Evolutionary conservation across 2,329 filamentous ascomycete genomes (phyloP), one percentile per base, ranked within the genome.

Genomic region (Davidsoniella virescens): DNA sequence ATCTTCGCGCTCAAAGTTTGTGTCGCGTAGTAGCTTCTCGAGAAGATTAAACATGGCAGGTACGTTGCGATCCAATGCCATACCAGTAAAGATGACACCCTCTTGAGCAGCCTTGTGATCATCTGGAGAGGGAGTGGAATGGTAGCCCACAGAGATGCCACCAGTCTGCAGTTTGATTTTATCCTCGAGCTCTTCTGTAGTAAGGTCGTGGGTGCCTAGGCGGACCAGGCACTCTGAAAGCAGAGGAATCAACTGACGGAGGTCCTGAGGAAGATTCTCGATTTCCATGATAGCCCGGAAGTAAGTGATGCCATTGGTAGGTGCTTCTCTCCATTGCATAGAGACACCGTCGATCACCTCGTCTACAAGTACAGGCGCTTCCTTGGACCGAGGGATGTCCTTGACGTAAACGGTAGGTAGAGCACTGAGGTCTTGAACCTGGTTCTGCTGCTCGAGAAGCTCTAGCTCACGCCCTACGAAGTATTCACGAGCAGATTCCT

Each of bases 121-220:
- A 1, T 73, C 73, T 0, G 90, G 86, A 2, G 80, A 87, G 0
- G 88, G 77, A 0, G 82, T 80, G n/a, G 82, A 77, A 65, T 93
- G 84, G 57, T 94, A 88, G 1, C 83, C 80, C 14, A 93, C 80
- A 2, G 81, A 84, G 37, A 98, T 76, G 8, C 92, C 92, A 17
- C 92, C 92, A 1, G 92, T 96, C 68, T 93, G 94, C 26, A 96
- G 73, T 64, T 96, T 96, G 63, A 98, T 95, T 50, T 88, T 67
- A 60, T 96, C 92, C 64, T 98, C 92, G 47, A 96, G 76, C 63
- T 95, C 81, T 63, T 95, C 92, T 83, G 94, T 95, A 0, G 80
- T 80, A 72, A 84, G 84, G 53, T 80, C 76, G 58, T 83, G 84
- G 2, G 90, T 98, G 12, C 92, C 92, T 7, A 98, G 74, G 17